Base-by-base conservation (phyloP, 306 rosid genomes). In the Spatholobus suberectus region DNA sequence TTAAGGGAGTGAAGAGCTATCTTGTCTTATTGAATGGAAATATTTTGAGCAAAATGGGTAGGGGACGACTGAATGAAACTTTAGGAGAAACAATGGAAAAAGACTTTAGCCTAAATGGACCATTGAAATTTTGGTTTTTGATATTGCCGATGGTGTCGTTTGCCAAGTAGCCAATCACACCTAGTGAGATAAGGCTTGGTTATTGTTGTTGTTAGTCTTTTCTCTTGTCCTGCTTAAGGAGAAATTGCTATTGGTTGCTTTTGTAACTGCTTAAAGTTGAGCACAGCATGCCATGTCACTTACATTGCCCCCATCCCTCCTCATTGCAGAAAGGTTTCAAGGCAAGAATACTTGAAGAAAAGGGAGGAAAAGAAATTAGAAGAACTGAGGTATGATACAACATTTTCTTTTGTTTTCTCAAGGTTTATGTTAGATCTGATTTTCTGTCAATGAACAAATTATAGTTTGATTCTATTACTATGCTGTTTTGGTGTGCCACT, bases 291-390 rank as follows among this genome's bases (percentile, higher is more conserved):
- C 73, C 54, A 21, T 75, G 59, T 78, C 59, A 77, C 77, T 77
- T 63, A 79, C 32, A 18, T 23, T 61, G 38, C 29, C 34, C 2
- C 49, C 47, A 20, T 20, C n/a, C n/a, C n/a, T n/a, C n/a, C 76
- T 65, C 52, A 65, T 46, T 80, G 58, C 94, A 96, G 97, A 88
- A 87, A 88, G 85, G 85, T 89, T 83, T 94, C 99, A 80, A 90
- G 98, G 83, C 96, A 88, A 79, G 99, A 94, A 76, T 96, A 96
- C 81, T 83, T 94, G 57, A 96, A 92, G 88, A 96, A 96, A 88
- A 92, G 99, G 85, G 95, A 94, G 90, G 91, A 89, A 79, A 92
- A 96, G 91, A 96, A 96, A 82, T 68, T 96, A 62, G 97, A 93
- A 44, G 98, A 94, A 84, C 86, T 96, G 77, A 91, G 98, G 98